These are phyloP conservation scores for Stylonectria norvegica DNA, from an alignment of 2,329 filamentous ascomycete species.

Conservation along the genomic window DNA sequence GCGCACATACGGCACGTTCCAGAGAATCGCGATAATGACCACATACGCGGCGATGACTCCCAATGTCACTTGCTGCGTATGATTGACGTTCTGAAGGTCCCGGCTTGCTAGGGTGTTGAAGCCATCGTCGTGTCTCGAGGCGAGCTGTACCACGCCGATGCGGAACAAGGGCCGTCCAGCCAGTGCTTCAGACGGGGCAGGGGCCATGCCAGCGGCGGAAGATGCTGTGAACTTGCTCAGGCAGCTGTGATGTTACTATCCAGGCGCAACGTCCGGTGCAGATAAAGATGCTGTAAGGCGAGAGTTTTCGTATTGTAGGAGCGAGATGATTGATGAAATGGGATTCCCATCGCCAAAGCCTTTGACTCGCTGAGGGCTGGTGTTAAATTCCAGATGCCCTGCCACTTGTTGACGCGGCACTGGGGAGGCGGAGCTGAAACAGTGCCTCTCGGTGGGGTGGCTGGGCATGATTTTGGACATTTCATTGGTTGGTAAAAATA, in stretches of 20 bases:
- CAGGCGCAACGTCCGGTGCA: no score
- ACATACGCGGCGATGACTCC: slow-evolving; percentile 70
- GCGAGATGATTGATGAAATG: no score
- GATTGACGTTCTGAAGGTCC: slow-evolving; percentile 55
- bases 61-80: slow-evolving; percentile 67
- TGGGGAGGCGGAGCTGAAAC: slow-evolving; percentile 29
- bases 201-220: slow-evolving; percentile 16
- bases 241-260: no score
- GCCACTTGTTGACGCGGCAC: slow-evolving; percentile 26
- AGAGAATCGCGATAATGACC: slow-evolving; percentile 70
- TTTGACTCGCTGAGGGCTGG: no score
- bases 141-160: slow-evolving; percentile 12
- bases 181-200: slow-evolving; percentile 13
- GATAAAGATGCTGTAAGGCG: no score
- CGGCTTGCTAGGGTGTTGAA: slow-evolving; percentile 42
- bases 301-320: no score
- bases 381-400: slow-evolving; percentile 12
- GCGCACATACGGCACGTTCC: slow-evolving; percentile 75
- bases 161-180: slow-evolving; percentile 14
- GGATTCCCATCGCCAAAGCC: no score
- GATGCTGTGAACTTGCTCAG: no score
- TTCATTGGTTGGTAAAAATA: slow-evolving; percentile 26
- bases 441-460: slow-evolving; percentile 25
- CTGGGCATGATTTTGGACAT: slow-evolving; percentile 6
- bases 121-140: slow-evolving; percentile 8